Conservation (phyloP, 2,329 filamentous ascomycete species). For the Venturia nashicola region DNA sequence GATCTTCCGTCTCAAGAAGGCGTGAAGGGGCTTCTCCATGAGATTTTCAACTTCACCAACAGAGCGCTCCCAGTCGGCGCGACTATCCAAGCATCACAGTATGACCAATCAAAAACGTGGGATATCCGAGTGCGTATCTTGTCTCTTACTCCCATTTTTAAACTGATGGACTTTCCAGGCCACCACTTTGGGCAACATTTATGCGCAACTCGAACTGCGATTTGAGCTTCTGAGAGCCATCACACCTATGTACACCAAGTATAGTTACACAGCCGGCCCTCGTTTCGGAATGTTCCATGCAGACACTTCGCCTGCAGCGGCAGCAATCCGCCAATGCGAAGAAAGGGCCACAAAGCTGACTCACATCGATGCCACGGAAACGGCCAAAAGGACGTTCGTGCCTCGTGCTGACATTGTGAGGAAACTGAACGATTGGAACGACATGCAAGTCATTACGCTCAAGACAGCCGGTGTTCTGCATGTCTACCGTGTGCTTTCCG, state of each 20-base stretch:
- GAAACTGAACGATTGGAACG: slow-evolving; percentile 43
- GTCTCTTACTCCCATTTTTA: slow-evolving; percentile 11
- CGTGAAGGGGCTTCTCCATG: slow-evolving; percentile 34
- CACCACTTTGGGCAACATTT: slow-evolving; percentile 40
- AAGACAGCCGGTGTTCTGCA: slow-evolving; percentile 40
- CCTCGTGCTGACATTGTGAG: slow-evolving; percentile 37
- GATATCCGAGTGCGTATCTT: slow-evolving; percentile 36
- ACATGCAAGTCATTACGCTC: slow-evolving; percentile 37
- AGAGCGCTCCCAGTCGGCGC: slow-evolving; percentile 24
- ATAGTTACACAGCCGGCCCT: slow-evolving; percentile 34
- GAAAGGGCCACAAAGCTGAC: slow-evolving; percentile 31
- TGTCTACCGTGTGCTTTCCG: slow-evolving; percentile 38
- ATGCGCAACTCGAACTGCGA: slow-evolving; percentile 48
- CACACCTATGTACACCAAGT: slow-evolving; percentile 45
- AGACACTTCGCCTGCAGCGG: slow-evolving; percentile 31
- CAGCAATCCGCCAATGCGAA: slow-evolving; percentile 31
- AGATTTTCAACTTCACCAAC: slow-evolving; percentile 34
- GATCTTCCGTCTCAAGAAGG: slow-evolving; percentile 44
- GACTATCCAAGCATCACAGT: slow-evolving; percentile 35
- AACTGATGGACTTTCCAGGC: slow-evolving; percentile 10
- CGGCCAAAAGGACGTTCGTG: slow-evolving; percentile 21
- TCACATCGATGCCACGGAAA: slow-evolving; percentile 36
- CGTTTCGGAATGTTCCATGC: slow-evolving; percentile 16
- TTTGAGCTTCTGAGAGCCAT: slow-evolving; percentile 44
- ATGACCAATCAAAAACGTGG: slow-evolving; percentile 34